Percentiles rank a stretch among this genome's conserved stretches.
phyloP scores from a whole-genome alignment of 192 early-diverging fungal species.

The Gamsiella multidivaricata region DNA sequence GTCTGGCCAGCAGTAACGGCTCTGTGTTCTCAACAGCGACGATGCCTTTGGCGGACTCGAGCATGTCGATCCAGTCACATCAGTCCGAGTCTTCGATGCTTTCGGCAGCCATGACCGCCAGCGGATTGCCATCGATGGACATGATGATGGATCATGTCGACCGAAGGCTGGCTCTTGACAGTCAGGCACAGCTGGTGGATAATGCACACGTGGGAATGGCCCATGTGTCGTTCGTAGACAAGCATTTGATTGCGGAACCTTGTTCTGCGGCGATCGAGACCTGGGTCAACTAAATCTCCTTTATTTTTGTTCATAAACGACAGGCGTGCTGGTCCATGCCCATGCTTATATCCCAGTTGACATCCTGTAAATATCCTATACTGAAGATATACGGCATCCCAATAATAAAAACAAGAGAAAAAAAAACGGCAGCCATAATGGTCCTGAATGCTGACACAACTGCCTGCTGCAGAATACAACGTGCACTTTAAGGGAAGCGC shows the following conservation, averaged over 20 bases:
- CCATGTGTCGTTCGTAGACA: slow-evolving; percentile 27
- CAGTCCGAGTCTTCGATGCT: slow-evolving; percentile 32
- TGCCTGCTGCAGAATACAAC: no score
- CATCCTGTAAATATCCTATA: no score
- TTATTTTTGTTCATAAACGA: background rate
- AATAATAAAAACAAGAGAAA: no score
- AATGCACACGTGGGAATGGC: slow-evolving; percentile 30
- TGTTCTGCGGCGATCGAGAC: slow-evolving; percentile 44
- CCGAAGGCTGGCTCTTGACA: slow-evolving; percentile 25
- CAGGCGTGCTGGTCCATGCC: no score
- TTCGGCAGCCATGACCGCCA: slow-evolving; percentile 34
- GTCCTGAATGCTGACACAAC: no score
- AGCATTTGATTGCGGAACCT: slow-evolving; percentile 28
- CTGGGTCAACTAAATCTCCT: slow-evolving; percentile 28
- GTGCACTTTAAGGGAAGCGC: no score
- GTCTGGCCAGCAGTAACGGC: slow-evolving; percentile 16
- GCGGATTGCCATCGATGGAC: slow-evolving; percentile 36
- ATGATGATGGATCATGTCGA: slow-evolving; percentile 45
- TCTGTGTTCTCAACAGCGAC: slow-evolving; percentile 9
- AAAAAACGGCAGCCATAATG: no score
- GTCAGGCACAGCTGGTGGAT: slow-evolving; percentile 30
- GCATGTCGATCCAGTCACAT: slow-evolving; percentile 44
- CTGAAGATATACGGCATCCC: no score
- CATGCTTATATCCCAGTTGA: no score
- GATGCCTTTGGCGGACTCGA: slow-evolving; percentile 33